These are phyloP conservation scores for Gonapodya sp. DNA, from an alignment of 192 early-diverging fungal species.

Conservation along the genomic window DNA sequence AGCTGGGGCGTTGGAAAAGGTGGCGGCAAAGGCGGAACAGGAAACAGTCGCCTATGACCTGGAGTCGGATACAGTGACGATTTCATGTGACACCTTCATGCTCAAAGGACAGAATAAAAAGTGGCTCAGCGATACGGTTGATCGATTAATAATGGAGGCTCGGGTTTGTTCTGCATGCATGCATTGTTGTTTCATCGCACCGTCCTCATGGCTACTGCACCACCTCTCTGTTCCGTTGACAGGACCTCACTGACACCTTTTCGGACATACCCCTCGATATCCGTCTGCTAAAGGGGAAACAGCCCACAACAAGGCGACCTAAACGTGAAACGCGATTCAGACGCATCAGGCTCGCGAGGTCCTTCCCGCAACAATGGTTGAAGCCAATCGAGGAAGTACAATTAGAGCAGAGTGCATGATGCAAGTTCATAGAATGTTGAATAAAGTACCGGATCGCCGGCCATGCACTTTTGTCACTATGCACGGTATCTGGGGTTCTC, in stretches of 20 bases:
- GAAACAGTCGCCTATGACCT: not conserved
- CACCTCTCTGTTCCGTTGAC: not conserved
- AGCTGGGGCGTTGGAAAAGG: not conserved
- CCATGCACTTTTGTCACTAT: too few species aligned
- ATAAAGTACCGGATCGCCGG: too few species aligned
- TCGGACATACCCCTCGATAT: not conserved
- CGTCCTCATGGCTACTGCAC: not conserved
- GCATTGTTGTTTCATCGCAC: not conserved
- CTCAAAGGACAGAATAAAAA: not conserved
- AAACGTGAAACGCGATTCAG: not conserved
- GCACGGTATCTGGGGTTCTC: too few species aligned
- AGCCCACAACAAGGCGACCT: not conserved
- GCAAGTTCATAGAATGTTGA: too few species aligned
- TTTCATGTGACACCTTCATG: not conserved
- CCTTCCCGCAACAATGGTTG: not conserved
- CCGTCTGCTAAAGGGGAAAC: not conserved
- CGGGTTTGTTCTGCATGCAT: not conserved
- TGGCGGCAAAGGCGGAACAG: not conserved
- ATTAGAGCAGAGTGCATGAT: too few species aligned
- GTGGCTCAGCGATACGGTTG: slow-evolving; percentile 7
- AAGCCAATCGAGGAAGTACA: not conserved
- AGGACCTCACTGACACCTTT: not conserved
- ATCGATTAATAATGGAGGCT: not conserved
- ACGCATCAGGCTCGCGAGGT: not conserved
- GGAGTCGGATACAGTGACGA: not conserved